phyloP scores from a whole-genome alignment of 1,139 yeast genomes.

The Saccharomyces pastorianus region DNA sequence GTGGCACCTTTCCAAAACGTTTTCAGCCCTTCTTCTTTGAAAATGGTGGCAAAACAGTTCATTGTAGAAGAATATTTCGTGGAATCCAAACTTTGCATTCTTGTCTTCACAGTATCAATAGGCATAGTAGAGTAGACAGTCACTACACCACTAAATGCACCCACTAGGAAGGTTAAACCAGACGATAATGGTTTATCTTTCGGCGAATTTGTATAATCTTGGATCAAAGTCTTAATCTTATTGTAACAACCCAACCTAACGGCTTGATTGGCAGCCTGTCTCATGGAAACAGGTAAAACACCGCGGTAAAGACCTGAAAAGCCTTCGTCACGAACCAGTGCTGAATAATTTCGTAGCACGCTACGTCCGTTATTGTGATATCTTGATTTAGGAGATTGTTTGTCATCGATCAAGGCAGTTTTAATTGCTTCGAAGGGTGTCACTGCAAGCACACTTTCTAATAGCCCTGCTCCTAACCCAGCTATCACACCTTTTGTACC shows the following conservation, averaged over 20 bases:
- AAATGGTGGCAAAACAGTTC: constrained; percentile 73
- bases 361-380: constrained; percentile 68
- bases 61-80: constrained; percentile 63
- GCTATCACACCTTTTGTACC: constrained; percentile 91
- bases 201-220: constrained; percentile 57
- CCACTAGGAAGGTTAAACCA: constrained; percentile 75
- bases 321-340: constrained; percentile 67
- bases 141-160: constrained; percentile 86
- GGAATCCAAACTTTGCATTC: constrained; percentile 93
- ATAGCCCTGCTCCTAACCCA: constrained; percentile 90
- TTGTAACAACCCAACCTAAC: constrained; percentile 91
- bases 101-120: constrained; percentile 90
- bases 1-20: constrained; percentile 99
- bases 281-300: constrained; percentile 80
- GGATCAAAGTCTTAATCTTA: constrained; percentile 73
- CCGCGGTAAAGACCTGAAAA: constrained; percentile 81
- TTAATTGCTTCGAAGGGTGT: constrained; percentile 97
- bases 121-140: constrained; percentile 98
- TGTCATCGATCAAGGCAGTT: constrained; percentile 91
- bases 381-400: constrained; percentile 64
- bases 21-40: constrained; percentile 79
- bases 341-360: constrained; percentile 24
- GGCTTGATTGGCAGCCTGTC: constrained; percentile 94
- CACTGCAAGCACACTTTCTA: constrained; percentile 87
- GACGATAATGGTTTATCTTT: constrained; percentile 71